phyloP scores from a whole-genome alignment of 495 filamentous ascomycete species.

The Talaromyces stipitatus region DNA sequence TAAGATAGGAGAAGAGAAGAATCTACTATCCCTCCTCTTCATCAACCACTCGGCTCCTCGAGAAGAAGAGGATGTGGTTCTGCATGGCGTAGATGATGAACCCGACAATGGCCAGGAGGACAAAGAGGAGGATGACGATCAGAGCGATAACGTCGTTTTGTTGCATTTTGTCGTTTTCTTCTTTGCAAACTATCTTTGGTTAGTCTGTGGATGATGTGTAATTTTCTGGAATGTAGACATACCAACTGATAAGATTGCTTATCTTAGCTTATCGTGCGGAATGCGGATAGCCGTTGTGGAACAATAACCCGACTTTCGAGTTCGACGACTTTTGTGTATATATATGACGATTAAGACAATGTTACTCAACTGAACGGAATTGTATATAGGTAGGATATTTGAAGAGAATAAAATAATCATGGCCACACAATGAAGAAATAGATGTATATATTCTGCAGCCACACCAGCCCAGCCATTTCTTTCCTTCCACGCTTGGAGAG shows the following conservation, averaged over 20 bases:
- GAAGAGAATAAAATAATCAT: neutral
- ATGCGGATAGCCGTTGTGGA: neutral
- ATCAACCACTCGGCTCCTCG: conserved; percentile 24
- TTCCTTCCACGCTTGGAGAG: neutral
- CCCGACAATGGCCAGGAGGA: conserved; percentile 60
- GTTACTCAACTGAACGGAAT: neutral
- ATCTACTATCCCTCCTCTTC: conserved; percentile 30
- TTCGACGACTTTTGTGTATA: neutral
- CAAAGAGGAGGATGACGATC: conserved; percentile 74
- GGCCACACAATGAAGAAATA: neutral
- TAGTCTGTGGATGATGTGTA: neutral
- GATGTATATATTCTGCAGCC: neutral
- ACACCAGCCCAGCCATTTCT: neutral
- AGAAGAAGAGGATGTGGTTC: conserved; percentile 35
- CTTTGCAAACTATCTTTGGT: conserved; percentile 50
- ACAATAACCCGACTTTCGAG: neutral
- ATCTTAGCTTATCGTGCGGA: conserved; percentile 7
- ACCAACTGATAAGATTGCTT: neutral
- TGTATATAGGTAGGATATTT: neutral
- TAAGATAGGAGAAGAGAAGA: neutral
- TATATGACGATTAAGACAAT: neutral
- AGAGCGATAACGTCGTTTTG: conserved; percentile 74
- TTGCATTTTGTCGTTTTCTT: conserved; percentile 40
- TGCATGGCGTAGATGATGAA: conserved; percentile 58
- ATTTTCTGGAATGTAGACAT: neutral